Conservation (phyloP, 345 rosid genomes). For the Sonneratia alba region DNA sequence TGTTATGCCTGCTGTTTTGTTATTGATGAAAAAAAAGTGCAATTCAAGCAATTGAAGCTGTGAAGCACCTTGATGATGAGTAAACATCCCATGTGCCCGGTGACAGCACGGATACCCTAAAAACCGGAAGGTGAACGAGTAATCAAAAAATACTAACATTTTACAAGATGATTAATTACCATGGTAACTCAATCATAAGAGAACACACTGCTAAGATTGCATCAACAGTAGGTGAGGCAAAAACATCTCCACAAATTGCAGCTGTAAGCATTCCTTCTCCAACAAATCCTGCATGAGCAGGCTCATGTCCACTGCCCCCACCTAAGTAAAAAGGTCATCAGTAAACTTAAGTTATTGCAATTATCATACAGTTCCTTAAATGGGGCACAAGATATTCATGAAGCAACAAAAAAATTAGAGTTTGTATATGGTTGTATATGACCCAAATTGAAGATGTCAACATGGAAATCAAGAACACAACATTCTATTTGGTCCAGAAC, state of each 20-base stretch:
- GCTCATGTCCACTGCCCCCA: constrained; percentile 99
- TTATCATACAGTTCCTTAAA: not conserved
- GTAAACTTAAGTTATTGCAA: not conserved
- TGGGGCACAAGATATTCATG: not conserved
- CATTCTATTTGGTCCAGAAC: constrained; percentile 20
- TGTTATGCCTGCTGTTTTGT: not conserved
- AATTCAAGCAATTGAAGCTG: not conserved
- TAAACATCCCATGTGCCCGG: constrained; percentile 93
- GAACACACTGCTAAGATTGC: constrained; percentile 75
- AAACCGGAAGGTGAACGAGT: constrained; percentile 10
- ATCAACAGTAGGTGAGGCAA: constrained; percentile 88
- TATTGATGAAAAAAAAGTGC: not conserved
- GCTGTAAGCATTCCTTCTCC: constrained; percentile 99
- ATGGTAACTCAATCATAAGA: not conserved
- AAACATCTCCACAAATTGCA: constrained; percentile 90
- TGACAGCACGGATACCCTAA: constrained; percentile 95
- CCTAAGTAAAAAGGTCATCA: constrained; percentile 28
- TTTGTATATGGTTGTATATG: not conserved
- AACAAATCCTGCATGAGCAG: constrained; percentile 94
- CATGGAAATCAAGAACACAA: not conserved
- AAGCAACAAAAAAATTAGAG: not conserved
- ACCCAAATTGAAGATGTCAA: not conserved
- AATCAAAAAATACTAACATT: not conserved
- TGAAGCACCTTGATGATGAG: constrained; percentile 68
- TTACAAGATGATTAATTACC: not conserved